These are phyloP conservation scores for Ophiostoma tasmaniense DNA, from an alignment of 2,329 filamentous ascomycete genomes.

Conservation along the genomic window DNA sequence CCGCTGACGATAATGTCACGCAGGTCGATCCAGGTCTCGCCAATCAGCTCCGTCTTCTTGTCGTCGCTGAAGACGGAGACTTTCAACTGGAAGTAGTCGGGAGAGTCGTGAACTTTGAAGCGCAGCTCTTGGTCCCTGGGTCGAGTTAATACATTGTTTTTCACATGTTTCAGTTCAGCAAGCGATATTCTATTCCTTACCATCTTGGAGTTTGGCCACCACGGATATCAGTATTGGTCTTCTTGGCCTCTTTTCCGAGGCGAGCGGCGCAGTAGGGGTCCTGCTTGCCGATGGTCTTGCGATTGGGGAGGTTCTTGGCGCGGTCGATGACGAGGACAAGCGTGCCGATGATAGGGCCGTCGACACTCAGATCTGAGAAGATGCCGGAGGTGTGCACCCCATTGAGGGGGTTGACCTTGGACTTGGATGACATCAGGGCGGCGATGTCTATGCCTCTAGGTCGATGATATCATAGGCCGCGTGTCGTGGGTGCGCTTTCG, in stretches of 20 bases:
- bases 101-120: slow-evolving; percentile 90
- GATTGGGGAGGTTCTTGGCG: slow-evolving; percentile 93
- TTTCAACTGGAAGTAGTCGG: slow-evolving; percentile 93
- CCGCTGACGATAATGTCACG: slow-evolving; percentile 72
- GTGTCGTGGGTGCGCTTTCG: background rate
- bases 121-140: slow-evolving; percentile 92
- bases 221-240: slow-evolving; percentile 86
- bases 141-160: background rate
- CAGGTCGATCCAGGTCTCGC: slow-evolving; percentile 84
- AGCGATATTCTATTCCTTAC: slow-evolving; percentile 45
- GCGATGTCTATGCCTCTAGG: background rate
- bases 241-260: slow-evolving; percentile 93
- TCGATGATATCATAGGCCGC: background rate
- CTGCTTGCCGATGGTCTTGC: slow-evolving; percentile 97
- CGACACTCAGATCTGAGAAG: slow-evolving; percentile 86
- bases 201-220: slow-evolving; percentile 94
- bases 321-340: slow-evolving; percentile 86
- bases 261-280: slow-evolving; percentile 93
- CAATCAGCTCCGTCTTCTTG: slow-evolving; percentile 94
- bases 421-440: slow-evolving; percentile 41
- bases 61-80: slow-evolving; percentile 97
- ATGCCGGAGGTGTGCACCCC: slow-evolving; percentile 81
- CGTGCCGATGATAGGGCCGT: slow-evolving; percentile 88
- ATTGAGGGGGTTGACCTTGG: slow-evolving; percentile 48
- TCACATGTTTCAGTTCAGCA: too few species aligned